Conservation (phyloP, 495 filamentous ascomycete species). For the Sordaria brevicollis region DNA sequence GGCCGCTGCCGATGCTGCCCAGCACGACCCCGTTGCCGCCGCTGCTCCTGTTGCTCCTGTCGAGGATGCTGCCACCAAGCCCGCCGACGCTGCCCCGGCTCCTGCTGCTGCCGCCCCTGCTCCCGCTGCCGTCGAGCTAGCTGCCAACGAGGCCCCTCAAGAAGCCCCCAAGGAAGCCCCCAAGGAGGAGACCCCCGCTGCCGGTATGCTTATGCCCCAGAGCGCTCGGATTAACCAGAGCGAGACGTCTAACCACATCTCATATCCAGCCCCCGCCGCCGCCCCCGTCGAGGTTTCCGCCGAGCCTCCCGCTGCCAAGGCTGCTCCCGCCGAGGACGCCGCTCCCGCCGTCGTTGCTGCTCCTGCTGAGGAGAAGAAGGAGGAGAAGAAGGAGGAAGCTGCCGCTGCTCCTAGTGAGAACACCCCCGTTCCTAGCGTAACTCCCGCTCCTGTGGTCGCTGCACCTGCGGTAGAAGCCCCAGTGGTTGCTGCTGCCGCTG, state of each 20-base stretch:
- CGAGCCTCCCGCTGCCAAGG: conserved; percentile 2
- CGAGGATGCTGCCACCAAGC: not conserved
- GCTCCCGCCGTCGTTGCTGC: not conserved
- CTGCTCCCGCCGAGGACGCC: not conserved
- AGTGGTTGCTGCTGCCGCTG: not conserved
- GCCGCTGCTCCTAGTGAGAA: not conserved
- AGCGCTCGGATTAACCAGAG: not conserved
- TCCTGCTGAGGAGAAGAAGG: conserved; percentile 15
- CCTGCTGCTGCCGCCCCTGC: conserved; percentile 5
- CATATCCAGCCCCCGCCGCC: not conserved
- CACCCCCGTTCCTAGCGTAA: not conserved
- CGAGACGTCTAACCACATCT: not conserved
- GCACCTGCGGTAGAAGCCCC: not conserved
- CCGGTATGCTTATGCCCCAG: not conserved
- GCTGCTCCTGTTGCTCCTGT: conserved; percentile 3
- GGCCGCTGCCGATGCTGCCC: not conserved
- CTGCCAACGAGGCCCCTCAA: not conserved
- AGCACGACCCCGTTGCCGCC: not conserved
- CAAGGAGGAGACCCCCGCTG: not conserved
- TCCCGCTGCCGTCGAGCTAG: not conserved
- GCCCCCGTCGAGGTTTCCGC: conserved; percentile 3
- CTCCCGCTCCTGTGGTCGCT: not conserved
- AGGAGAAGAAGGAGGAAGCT: conserved; percentile 27
- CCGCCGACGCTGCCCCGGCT: not conserved
- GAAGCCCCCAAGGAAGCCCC: not conserved